Conservation (phyloP, 192 early-diverging fungal genomes). For the Obelidium mucronatum region DNA sequence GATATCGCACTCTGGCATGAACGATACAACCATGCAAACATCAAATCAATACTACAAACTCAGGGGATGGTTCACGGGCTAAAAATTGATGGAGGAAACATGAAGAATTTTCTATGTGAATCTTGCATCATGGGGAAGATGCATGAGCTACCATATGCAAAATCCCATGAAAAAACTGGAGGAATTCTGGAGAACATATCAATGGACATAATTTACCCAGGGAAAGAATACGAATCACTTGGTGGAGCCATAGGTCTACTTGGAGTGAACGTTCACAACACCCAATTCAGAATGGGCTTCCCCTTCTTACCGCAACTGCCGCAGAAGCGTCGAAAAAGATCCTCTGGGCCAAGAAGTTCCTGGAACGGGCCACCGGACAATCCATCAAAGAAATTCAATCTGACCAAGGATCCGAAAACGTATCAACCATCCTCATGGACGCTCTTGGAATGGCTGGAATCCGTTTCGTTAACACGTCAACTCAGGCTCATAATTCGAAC, state of each 20-base stretch:
- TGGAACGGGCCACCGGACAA: too few species aligned
- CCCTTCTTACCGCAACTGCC: too few species aligned
- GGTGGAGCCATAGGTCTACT: not conserved
- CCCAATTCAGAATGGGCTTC: not conserved
- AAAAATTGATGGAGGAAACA: not conserved
- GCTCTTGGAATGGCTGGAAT: too few species aligned
- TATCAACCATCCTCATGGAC: too few species aligned
- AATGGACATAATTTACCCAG: not conserved
- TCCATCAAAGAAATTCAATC: too few species aligned
- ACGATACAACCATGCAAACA: not conserved
- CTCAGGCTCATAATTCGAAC: too few species aligned
- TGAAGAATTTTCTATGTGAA: not conserved
- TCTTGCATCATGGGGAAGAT: not conserved
- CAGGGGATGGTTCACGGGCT: not conserved
- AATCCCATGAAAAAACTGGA: not conserved
- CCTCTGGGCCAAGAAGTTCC: too few species aligned
- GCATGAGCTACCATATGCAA: not conserved
- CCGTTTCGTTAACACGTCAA: too few species aligned
- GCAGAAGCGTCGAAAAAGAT: too few species aligned
- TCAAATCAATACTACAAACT: not conserved
- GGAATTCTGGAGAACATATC: not conserved
- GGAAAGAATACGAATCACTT: not conserved
- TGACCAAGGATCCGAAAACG: too few species aligned
- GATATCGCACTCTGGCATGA: not conserved
- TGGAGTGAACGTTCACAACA: not conserved